These are phyloP conservation scores for Termitomyces sp. DNA, from an alignment of 768 basidiomycete species.

Conservation along the genomic window DNA sequence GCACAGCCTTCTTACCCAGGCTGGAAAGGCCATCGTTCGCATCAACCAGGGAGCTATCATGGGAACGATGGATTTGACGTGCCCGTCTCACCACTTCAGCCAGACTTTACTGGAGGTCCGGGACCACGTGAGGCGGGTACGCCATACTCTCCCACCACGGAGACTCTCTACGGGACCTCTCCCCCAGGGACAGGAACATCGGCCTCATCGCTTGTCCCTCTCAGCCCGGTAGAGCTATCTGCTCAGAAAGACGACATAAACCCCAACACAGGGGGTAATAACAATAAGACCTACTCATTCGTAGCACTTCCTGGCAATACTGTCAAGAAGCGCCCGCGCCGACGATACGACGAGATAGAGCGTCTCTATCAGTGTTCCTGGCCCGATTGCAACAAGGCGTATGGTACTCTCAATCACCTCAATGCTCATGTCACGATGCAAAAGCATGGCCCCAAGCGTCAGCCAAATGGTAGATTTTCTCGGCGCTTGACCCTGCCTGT, in stretches of 20 bases:
- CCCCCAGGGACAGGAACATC: conserved; percentile 61
- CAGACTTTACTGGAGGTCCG: conserved; percentile 42
- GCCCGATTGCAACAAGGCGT: conserved; percentile 74
- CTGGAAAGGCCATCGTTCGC: conserved; percentile 31
- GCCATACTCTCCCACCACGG: conserved; percentile 41
- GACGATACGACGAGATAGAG: conserved; percentile 93
- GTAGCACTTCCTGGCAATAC: conserved; percentile 77
- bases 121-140: conserved; percentile 21
- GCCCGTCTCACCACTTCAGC: conserved; percentile 50
- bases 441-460: conserved; percentile 87
- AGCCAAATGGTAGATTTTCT: conserved; percentile 57
- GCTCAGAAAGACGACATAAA: conserved; percentile 21
- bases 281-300: conserved; percentile 75
- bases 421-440: conserved; percentile 99
- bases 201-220: conserved; percentile 37
- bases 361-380: conserved; percentile 86
- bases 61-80: conserved; percentile 33
- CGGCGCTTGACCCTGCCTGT: conserved; percentile 4
- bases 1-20: conserved; percentile 20
- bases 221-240: conserved; percentile 23
- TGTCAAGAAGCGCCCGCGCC: conserved; percentile 78
- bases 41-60: conserved; percentile 27
- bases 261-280: conserved; percentile 28
- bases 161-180: conserved; percentile 53
- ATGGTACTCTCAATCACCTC: conserved; percentile 93